Conservation (phyloP, 768 basidiomycete genomes). For the Hemileccinum impolitum region DNA sequence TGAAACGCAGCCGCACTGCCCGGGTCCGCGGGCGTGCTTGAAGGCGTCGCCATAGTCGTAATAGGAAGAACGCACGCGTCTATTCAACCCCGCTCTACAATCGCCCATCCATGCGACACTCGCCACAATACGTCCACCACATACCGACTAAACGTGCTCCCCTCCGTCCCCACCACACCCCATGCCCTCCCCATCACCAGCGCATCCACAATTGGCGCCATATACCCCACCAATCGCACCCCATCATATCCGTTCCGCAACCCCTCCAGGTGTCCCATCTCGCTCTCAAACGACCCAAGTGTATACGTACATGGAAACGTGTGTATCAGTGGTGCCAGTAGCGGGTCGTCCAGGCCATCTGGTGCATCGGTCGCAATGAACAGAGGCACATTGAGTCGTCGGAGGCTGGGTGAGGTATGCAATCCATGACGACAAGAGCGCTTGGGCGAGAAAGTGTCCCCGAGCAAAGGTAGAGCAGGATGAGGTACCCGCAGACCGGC, state of each 20-base stretch:
- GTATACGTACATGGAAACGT: constrained; percentile 67
- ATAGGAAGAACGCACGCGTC: constrained; percentile 5
- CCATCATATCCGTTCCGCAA: constrained; percentile 49
- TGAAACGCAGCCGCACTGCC: constrained; percentile 37
- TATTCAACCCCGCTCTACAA: constrained; percentile 45
- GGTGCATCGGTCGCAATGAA: constrained; percentile 64
- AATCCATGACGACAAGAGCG: constrained; percentile 38
- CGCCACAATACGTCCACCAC: constrained; percentile 67
- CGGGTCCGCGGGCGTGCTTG: constrained; percentile 20
- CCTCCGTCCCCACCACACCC: constrained; percentile 62
- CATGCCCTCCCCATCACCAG: constrained; percentile 60
- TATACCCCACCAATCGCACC: constrained; percentile 40
- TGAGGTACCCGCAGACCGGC: constrained; percentile 24
- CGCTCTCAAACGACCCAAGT: constrained; percentile 46
- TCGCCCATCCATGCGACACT: constrained; percentile 48
- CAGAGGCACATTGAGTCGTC: constrained; percentile 52
- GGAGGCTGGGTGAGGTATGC: constrained; percentile 34
- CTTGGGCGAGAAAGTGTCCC: constrained; percentile 8
- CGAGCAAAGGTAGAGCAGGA: constrained; percentile 26
- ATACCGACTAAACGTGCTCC: constrained; percentile 74
- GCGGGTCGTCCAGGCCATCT: constrained; percentile 37
- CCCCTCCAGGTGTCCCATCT: constrained; percentile 30
- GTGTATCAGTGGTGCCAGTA: constrained; percentile 42
- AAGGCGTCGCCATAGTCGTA: constrained; percentile 28
- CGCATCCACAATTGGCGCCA: constrained; percentile 68